Conservation (phyloP, 306 rosid genomes). For the Mucuna pruriens region DNA sequence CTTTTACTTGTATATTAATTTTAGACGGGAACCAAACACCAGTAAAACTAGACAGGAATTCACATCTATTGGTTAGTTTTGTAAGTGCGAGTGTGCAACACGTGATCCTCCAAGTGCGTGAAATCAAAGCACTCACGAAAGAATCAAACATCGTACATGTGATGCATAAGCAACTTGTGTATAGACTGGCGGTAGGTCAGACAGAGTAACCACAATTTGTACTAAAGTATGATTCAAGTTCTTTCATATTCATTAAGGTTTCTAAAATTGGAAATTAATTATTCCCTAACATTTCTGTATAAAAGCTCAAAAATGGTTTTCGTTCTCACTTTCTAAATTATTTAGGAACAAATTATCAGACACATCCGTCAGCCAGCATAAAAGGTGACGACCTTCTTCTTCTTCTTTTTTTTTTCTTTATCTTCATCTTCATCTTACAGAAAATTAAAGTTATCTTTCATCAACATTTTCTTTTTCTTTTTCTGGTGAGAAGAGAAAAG, state of each 20-base stretch:
- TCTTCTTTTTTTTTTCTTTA: not conserved
- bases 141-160: constrained; percentile 36
- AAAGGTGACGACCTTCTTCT: not conserved
- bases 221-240: not conserved
- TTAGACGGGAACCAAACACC: too few relatives aligned
- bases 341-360: constrained; percentile 2
- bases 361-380: not conserved
- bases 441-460: not conserved
- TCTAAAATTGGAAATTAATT: constrained; percentile 35
- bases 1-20: too few relatives aligned
- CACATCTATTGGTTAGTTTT: not conserved
- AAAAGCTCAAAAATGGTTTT: not conserved
- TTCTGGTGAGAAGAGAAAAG: not conserved
- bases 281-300: not conserved
- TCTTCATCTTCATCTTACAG: not conserved
- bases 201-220: not conserved
- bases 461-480: not conserved
- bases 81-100: constrained; percentile 25
- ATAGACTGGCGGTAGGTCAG: not conserved
- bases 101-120: too few relatives aligned
- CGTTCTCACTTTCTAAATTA: not conserved
- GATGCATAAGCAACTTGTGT: constrained; percentile 18
- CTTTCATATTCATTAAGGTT: constrained; percentile 25
- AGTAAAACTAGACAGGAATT: too few relatives aligned
- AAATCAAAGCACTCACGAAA: constrained; percentile 23